Evolutionary conservation across 495 filamentous ascomycete species (phyloP), one percentile per base, ranked within the genome.

Genomic region (Hypoxylon perforatum): DNA sequence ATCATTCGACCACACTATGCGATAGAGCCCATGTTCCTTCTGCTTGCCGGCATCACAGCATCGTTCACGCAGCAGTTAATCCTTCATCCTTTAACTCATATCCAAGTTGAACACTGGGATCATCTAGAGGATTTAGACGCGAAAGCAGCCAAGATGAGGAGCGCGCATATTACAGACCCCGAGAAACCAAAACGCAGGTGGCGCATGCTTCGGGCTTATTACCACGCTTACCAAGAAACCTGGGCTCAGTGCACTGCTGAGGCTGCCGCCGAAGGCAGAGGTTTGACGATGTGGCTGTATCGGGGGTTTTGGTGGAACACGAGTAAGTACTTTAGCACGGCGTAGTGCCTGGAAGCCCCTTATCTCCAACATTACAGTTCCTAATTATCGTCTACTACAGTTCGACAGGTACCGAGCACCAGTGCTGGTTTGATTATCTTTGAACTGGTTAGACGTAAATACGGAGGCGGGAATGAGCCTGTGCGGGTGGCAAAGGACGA

Each of bases 361-460:
- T n/a, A n/a, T 47, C 1, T 9, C 9, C 28, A 22, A 4, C 28
- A 22, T 9, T 15, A 30, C 18, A n/a, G 44, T 46, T 15, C 25
- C 38, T 64, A 42, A 69, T 36, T 30, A 36, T 17, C 38, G 10
- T 23, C 22, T 23, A 4, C 38, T 15, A 53, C 35, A 69, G 66
- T 96, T 42, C 83, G 89, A 38, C 92, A 95, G 77, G 89, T 96
- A 36, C 93, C 93, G 14, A 93, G 91, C 73, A 96, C 93, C 3
- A 93, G 91, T 68, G 93, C 93, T 1, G 93, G 92, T 0, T 74
- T 97, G 55, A 90, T 97, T 62, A 92, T 95, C 46, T 97, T 97
- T 73, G 93, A 97, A 75, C 63, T 97, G 33, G 88, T 96, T 18
- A 82, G 93, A 63, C 84, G 93, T 53, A 90, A 91, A 75, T 96